Percentiles rank a stretch among this genome's conserved stretches.
Evolutionary conservation across 1,139 yeast species (phyloP).

Genomic region (Wickerhamomyces sp.): DNA sequence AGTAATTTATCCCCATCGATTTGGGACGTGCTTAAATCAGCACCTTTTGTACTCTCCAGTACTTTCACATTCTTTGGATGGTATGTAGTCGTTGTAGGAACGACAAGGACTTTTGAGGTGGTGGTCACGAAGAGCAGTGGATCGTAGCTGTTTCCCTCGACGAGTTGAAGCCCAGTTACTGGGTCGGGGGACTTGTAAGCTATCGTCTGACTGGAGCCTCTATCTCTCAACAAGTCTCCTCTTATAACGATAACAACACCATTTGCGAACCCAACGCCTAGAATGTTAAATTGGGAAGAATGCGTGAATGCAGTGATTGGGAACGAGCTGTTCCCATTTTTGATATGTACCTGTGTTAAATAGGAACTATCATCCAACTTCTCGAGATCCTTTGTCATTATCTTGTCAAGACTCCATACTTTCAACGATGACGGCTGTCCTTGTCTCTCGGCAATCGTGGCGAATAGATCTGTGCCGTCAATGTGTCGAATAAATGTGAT

Average conservation of each 20-base stretch:
- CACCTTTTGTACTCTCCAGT: conserved; percentile 61
- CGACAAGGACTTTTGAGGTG: conserved; percentile 63
- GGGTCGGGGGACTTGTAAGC: conserved; percentile 75
- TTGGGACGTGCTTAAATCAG: conserved; percentile 63
- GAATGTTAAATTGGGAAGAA: conserved; percentile 16
- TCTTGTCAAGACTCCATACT: conserved; percentile 63
- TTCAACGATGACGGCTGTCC: conserved; percentile 65
- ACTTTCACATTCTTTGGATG: conserved; percentile 61
- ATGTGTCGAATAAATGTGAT: conserved; percentile 52
- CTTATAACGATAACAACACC: conserved; percentile 79
- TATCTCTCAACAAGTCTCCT: conserved; percentile 83
- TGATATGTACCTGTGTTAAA: conserved; percentile 38
- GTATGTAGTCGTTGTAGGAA: conserved; percentile 76
- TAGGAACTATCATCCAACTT: conserved; percentile 29
- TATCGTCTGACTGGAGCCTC: conserved; percentile 84
- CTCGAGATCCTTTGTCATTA: conserved; percentile 27
- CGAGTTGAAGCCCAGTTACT: conserved; percentile 62
- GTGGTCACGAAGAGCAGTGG: conserved; percentile 30
- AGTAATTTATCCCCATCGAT: conserved; percentile 28
- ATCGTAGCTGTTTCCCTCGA: conserved; percentile 36
- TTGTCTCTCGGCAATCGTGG: conserved; percentile 70
- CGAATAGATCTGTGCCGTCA: conserved; percentile 43
- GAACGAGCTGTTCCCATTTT: conserved; percentile 26
- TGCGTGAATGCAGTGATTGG: conserved; percentile 20
- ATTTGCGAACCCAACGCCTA: conserved; percentile 82